These are phyloP conservation scores for Hylodesmum podocarpum DNA, from an alignment of 306 rosid genomes.

Conservation along the genomic window DNA sequence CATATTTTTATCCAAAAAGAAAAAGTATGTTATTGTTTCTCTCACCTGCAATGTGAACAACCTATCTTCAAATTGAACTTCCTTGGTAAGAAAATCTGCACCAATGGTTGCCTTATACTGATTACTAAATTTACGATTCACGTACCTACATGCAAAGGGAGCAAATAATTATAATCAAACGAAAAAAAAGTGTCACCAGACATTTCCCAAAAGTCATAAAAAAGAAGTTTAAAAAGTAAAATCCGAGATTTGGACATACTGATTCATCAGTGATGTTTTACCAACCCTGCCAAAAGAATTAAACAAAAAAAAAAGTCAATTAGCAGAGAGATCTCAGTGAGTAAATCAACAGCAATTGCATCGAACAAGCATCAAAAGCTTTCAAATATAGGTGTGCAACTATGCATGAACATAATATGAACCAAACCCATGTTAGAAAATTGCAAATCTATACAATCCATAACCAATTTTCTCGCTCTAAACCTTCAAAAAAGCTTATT, in stretches of 20 bases:
- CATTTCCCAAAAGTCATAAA: background rate
- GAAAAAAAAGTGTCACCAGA: background rate
- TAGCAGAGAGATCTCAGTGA: slow-evolving; percentile 7
- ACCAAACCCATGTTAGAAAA: background rate
- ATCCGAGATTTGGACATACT: slow-evolving; percentile 51
- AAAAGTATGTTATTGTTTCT: background rate
- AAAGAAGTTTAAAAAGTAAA: background rate
- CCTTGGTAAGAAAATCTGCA: slow-evolving; percentile 99
- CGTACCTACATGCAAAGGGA: slow-evolving; percentile 62
- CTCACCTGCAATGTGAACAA: slow-evolving; percentile 96
- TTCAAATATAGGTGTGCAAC: background rate
- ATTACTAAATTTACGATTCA: slow-evolving; percentile 97
- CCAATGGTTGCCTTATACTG: slow-evolving; percentile 99
- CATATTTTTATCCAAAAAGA: background rate
- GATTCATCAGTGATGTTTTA: slow-evolving; percentile 97
- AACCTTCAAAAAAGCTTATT: background rate
- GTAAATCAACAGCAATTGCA: slow-evolving; percentile 15
- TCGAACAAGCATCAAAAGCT: background rate
- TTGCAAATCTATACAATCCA: slow-evolving; percentile 16
- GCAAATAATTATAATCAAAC: slow-evolving; percentile 26
- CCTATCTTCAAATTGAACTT: slow-evolving; percentile 98
- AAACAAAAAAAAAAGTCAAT: slow-evolving; percentile 3
- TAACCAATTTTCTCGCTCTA: background rate
- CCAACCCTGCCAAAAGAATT: slow-evolving; percentile 80
- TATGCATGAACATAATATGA: background rate